Evolutionary conservation across 805 yeast genomes (phyloP), one percentile per base, ranked within the genome.

Genomic region (Lachancea lanzarotensis): DNA sequence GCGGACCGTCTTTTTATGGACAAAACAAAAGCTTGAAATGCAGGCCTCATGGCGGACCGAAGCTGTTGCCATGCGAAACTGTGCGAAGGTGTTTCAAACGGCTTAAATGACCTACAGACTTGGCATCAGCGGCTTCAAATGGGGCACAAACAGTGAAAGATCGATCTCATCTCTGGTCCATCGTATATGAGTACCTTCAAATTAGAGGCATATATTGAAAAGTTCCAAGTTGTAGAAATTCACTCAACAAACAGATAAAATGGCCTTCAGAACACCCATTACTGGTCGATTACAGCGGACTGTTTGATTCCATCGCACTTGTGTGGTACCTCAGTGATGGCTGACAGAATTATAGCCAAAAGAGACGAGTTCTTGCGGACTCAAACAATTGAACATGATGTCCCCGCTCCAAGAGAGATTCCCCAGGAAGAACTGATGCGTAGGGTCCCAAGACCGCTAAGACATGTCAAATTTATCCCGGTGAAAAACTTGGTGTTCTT

Each of bases 401-500:
- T 47, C 8, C 57, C 60, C 20, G 48, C 57, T 4, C 67, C 67
- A 2, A 59, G 50, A 41, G 60, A 53, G 40, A 51, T 60, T 22
- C 47, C 52, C 12, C 44, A 47, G 4, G 58, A 54, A 18, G 59
- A 57, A 3, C 43, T 46, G 3, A 46, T 70, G 48, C 56, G 52
- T 38, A 59, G 74, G 50, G 75, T 71, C 2, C 71, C 67, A 7
- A 66, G 75, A 54, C 76, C 76, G 0, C 51, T 70, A 31, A 76
- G 81, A 44, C 79, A 76, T 49, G 72, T 79, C 37, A 70, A 69
- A 46, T 63, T 69, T 51, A 65, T 76, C 27, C 79, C 82, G 12
- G 70, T 77, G 5, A 79, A 63, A 54, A 73, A 62, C 55, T 71
- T 48, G 55, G 72, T 53, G 52, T 75, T 69, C 43, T 68, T 57